Conservation (phyloP, 257 asterid genomes). For the Vinca minor region DNA sequence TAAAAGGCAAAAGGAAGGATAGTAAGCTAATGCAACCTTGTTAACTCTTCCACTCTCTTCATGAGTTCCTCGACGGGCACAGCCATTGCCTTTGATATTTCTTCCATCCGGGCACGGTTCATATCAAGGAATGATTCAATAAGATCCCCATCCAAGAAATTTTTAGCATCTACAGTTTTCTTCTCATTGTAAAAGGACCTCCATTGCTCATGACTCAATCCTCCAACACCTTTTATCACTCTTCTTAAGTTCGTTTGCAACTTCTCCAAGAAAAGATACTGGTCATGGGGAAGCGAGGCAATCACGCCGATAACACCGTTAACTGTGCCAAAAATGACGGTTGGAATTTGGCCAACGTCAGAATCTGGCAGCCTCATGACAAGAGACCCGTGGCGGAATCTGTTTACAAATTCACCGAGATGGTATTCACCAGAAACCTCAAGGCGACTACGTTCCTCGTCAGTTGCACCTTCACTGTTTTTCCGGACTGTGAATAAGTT, state of each 20-base stretch:
- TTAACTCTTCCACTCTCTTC: conserved; percentile 95
- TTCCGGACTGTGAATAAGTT: conserved; percentile 86
- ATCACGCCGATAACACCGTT: conserved; percentile 89
- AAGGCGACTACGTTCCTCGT: conserved; percentile 93
- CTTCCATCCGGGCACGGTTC: conserved; percentile 66
- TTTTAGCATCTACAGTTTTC: conserved; percentile 69
- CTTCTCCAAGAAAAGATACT: conserved; percentile 67
- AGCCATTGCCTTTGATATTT: conserved; percentile 58
- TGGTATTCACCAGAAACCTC: conserved; percentile 98
- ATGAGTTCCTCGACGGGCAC: conserved; percentile 77
- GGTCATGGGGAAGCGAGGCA: conserved; percentile 86
- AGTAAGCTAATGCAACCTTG: conserved; percentile 62
- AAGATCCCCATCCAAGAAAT: conserved; percentile 85
- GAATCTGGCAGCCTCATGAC: conserved; percentile 96
- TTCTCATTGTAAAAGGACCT: conserved; percentile 87
- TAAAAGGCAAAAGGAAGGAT: not conserved
- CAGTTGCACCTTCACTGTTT: conserved; percentile 93
- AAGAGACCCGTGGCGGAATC: conserved; percentile 87
- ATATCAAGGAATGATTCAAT: conserved; percentile 91
- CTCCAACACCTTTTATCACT: conserved; percentile 96
- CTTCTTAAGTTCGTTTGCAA: conserved; percentile 64
- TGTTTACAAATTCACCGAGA: conserved; percentile 87
- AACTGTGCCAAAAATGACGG: conserved; percentile 89
- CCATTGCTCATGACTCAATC: conserved; percentile 94
- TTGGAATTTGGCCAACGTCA: conserved; percentile 83